Base-by-base conservation (phyloP, 257 asterid genomes). In the Fraxinus americana region DNA sequence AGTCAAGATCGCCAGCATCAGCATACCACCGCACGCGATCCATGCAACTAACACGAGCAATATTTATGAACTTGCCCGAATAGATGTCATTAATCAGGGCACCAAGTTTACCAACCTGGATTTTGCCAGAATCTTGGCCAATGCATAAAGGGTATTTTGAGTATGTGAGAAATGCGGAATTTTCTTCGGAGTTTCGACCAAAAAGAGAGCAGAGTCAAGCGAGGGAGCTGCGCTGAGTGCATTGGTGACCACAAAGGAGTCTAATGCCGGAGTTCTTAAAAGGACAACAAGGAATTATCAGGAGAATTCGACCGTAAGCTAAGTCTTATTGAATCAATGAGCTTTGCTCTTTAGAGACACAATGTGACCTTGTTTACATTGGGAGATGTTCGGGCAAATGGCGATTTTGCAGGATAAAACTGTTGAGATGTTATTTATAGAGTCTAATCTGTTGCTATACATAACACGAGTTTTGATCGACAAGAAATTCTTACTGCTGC, bases 151-250 rank as follows among this genome's bases (percentile, higher is more conserved):
- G 74, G 97, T 88, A 21, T 88, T 80, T n/a, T 88, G 89, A 7
- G 97, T 87, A 80, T 96, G 97, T 4, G 88, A 83, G 82, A 93
- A 96, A 82, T 84, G 83, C 21, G 94, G 82, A 48, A 90, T 35
- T 45, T 65, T 83, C 78, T 92, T 91, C 7, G 93, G 93, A 43
- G 81, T 77, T 73, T 93, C 98, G 2, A 91, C 66, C 81, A 93
- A 81, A 34, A 73, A 80, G 35, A 93, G 87, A 19, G 97, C 97
- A 23, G 96, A 89, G 30, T 83, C 84, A 0, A 96, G 92, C 1
- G 97, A 92, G 35, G 98, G 97, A 59, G 97, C 94, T 34, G 97
- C 88, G 5, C 91, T 88, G 19, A 93, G 88, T 23, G 96, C 98
- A 88, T 91, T 93, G 30, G 94, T 70, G 50, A 93, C 92, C 2